Percentiles rank a stretch among this genome's conserved stretches.
phyloP scores from a whole-genome alignment of 2,329 filamentous ascomycete species.

The Nectriaceae sp. region DNA sequence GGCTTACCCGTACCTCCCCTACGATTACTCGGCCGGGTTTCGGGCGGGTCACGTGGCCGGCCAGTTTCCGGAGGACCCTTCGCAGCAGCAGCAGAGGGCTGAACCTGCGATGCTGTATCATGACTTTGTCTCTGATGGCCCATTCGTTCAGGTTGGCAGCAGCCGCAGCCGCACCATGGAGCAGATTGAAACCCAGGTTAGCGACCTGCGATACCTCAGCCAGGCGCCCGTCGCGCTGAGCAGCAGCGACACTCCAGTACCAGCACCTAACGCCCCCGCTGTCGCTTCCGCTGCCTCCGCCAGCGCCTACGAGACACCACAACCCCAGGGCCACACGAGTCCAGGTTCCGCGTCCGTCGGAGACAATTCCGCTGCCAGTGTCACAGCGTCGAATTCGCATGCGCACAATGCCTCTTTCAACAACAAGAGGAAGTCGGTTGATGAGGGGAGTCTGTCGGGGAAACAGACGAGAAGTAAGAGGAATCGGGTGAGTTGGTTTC shows the following conservation, averaged over 20 bases:
- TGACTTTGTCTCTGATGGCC: constrained; percentile 17
- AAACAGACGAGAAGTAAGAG: constrained; percentile 62
- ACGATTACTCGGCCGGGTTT: background rate
- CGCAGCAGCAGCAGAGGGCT: background rate
- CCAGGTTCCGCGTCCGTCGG: constrained; percentile 45
- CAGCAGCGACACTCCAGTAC: constrained; percentile 4
- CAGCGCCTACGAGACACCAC: constrained; percentile 37
- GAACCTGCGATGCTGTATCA: background rate
- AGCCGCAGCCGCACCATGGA: constrained; percentile 42
- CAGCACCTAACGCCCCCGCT: constrained; percentile 23
- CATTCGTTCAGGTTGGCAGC: constrained; percentile 10
- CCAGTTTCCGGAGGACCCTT: background rate
- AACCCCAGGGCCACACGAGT: constrained; percentile 34
- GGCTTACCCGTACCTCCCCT: background rate
- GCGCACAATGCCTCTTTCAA: background rate
- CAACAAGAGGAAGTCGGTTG: constrained; percentile 42
- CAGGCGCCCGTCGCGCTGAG: constrained; percentile 35
- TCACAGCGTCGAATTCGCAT: constrained; percentile 21
- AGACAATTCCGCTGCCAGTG: constrained; percentile 50
- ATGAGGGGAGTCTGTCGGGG: constrained; percentile 38
- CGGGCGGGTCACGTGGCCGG: background rate
- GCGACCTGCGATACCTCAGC: constrained; percentile 54
- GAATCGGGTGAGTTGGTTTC: constrained; percentile 50
- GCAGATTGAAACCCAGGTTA: constrained; percentile 55
- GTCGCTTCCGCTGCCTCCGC: constrained; percentile 29